Conservation (phyloP, 2,329 filamentous ascomycete genomes). For the Fusarium transvaalense region DNA sequence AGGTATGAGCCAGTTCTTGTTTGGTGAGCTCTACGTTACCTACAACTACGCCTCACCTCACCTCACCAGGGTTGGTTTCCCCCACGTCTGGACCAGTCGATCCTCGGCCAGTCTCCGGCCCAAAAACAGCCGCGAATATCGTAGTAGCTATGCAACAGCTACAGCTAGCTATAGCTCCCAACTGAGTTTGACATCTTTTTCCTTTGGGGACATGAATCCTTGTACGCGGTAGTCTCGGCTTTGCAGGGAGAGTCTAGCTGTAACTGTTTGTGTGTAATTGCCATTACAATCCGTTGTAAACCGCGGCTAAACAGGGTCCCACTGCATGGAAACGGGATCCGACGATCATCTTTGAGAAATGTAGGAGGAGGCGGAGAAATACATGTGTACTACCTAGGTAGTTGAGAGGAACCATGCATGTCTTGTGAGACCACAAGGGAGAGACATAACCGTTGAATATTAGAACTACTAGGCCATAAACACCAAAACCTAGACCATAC, state of each 20-base stretch:
- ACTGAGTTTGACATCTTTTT: background rate
- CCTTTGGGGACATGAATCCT: slow-evolving; percentile 7
- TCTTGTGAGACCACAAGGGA: background rate
- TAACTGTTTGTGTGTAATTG: background rate
- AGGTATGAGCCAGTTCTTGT: slow-evolving; percentile 21
- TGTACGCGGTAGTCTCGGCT: slow-evolving; percentile 33
- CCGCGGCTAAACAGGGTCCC: slow-evolving; percentile 33
- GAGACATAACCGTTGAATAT: slow-evolving; percentile 10
- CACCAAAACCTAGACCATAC: background rate
- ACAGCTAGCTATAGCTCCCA: slow-evolving; percentile 5
- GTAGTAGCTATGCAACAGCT: background rate
- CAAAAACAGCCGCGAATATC: slow-evolving; percentile 1
- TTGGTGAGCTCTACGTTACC: slow-evolving; percentile 29
- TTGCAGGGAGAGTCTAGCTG: slow-evolving; percentile 5
- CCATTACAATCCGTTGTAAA: slow-evolving; percentile 29
- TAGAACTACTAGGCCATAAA: background rate
- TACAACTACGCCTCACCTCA: slow-evolving; percentile 30
- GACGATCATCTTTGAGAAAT: slow-evolving; percentile 10
- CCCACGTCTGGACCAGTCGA: slow-evolving; percentile 27
- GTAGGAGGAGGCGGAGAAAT: slow-evolving; percentile 1
- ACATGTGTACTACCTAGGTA: background rate
- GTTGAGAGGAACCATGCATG: background rate
- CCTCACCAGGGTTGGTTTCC: slow-evolving; percentile 1
- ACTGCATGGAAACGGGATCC: slow-evolving; percentile 9
- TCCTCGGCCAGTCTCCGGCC: slow-evolving; percentile 37